A percentile compares a stretch with the other conserved stretches of the same genome.
phyloP scores from a whole-genome alignment of 805 yeast genomes.

The Millerozyma miso region DNA sequence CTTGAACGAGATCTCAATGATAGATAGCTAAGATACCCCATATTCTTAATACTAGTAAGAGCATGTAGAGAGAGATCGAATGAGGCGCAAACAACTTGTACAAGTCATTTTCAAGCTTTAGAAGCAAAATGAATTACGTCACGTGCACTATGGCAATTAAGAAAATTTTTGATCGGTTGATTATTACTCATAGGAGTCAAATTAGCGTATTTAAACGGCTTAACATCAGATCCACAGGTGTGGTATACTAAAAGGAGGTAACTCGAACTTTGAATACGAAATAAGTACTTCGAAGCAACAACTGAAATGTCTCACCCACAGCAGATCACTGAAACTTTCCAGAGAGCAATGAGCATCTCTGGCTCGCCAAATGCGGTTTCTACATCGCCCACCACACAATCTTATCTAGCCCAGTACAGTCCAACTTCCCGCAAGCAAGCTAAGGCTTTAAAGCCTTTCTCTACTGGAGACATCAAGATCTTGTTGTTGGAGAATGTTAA shows the following conservation, averaged over 20 bases:
- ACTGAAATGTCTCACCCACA: slow-evolving; percentile 59
- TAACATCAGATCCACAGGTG: not conserved
- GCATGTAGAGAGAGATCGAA: too few relatives aligned
- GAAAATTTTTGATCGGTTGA: slow-evolving; percentile 1
- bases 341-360: slow-evolving; percentile 49
- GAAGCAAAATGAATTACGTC: not conserved
- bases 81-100: too few relatives aligned
- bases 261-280: too few relatives aligned
- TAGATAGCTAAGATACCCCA: too few relatives aligned
- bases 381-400: slow-evolving; percentile 70
- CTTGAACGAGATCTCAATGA: too few relatives aligned
- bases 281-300: too few relatives aligned
- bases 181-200: not conserved
- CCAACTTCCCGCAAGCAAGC: slow-evolving; percentile 46
- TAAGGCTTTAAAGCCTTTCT: slow-evolving; percentile 86
- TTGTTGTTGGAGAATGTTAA: slow-evolving; percentile 90
- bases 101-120: too few relatives aligned
- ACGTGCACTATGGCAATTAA: not conserved
- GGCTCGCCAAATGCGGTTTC: slow-evolving; percentile 70
- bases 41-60: too few relatives aligned
- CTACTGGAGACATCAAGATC: slow-evolving; percentile 92
- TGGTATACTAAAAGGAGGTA: not conserved
- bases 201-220: not conserved
- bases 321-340: slow-evolving; percentile 60
- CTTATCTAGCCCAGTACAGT: slow-evolving; percentile 56